Evolutionary conservation across 768 basidiomycete species (phyloP), one percentile per base, ranked within the genome.

Genomic region (Leccinellum albellum): DNA sequence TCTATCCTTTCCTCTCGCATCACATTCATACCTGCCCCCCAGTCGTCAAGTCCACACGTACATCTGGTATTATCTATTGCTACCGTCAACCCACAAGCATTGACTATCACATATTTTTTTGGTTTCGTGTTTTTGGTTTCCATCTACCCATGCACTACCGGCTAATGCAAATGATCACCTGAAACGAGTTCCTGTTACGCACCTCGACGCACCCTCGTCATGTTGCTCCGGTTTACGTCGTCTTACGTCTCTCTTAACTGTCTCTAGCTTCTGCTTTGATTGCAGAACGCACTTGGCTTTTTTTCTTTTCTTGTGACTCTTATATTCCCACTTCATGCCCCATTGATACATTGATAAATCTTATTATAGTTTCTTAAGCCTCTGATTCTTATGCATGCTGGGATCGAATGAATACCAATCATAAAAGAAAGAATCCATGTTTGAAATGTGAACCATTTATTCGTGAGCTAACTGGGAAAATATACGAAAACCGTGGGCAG

Each of bases 1-100:
- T 29, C 57, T 32, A 29, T 55, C 61, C n/a, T 46, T 56, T 51
- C 26, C 47, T 53, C 47, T 59, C 58, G 61, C 61, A 61, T 49
- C 56, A 33, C 5, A 2, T 44, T 44, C 24, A 61, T 20, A 42
- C 20, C 32, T 32, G 5, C 32, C 32, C n/a, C 29, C 29, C 8
- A 31, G 9, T 31, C 1, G 5, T 12, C 29, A 31, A 31, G 29
- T 31, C 8, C 20, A 42, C 40, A 42, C 70, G n/a, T 66, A 70
- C 50, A 69, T 33, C 66, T 42, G 56, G 65, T 68, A 61, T 68
- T 69, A 74, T 74, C 61, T 74, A 72, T 72, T 60, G 60, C 65
- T 74, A 65, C 69, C 62, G 60, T 60, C 70, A 59, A 69, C 50
- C 57, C 50, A 44, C 45, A 15, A 44, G 48, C 60, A 63, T 68